Percentiles rank a stretch among this genome's conserved stretches.
Conservation (phyloP, 1,284 basidiomycete species). For the Ustilago hordei region DNA sequence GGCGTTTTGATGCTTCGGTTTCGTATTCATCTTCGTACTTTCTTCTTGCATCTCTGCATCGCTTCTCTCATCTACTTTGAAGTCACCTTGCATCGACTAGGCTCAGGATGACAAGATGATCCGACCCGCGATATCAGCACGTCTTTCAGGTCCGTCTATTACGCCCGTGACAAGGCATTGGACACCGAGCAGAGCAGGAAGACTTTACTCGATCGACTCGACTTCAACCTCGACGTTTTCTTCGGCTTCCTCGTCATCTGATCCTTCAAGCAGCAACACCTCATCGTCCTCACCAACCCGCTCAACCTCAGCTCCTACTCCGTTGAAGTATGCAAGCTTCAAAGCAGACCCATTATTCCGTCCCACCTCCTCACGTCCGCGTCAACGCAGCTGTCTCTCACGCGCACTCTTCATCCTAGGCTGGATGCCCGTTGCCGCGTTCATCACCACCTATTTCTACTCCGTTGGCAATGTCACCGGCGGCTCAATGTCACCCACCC, state of each 20-base stretch:
- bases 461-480: slow-evolving; percentile 72
- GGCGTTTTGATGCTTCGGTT: neutral
- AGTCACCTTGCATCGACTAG: neutral
- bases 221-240: slow-evolving; percentile 6
- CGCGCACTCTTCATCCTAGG: slow-evolving; percentile 59
- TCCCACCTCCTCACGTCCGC: neutral
- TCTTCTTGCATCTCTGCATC: neutral
- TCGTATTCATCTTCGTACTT: neutral
- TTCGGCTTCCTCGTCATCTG: neutral
- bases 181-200: too few species aligned
- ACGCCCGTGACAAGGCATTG: neutral
- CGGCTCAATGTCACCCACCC: slow-evolving; percentile 64
- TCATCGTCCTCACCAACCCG: neutral
- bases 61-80: neutral
- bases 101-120: neutral
- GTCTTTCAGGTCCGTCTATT: neutral
- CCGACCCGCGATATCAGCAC: neutral
- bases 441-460: slow-evolving; percentile 72
- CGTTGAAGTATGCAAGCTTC: slow-evolving; percentile 13
- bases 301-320: neutral
- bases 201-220: neutral
- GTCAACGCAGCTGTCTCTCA: slow-evolving; percentile 8
- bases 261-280: slow-evolving; percentile 5
- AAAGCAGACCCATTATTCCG: slow-evolving; percentile 12
- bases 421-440: slow-evolving; percentile 73